Evolutionary conservation across 1,139 yeast genomes (phyloP), one percentile per base, ranked within the genome.

Genomic region (Suhomyces panamericanus): DNA sequence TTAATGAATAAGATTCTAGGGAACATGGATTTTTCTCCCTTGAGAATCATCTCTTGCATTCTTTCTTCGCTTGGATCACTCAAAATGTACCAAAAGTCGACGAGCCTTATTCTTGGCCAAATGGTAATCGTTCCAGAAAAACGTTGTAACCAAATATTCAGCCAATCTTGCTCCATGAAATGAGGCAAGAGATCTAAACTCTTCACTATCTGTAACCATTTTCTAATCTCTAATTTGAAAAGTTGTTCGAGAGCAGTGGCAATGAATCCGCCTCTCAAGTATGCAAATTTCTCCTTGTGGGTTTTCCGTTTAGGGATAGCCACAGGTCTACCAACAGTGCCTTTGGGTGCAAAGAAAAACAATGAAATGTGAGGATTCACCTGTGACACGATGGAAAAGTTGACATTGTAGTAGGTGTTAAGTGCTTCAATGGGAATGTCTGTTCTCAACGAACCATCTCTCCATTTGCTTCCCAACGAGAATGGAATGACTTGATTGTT

Each of bases 311-410:
- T 75, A 0, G 77, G 58, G 4, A 62, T 59, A 0, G 87, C 77
- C 13, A 87, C 88, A 0, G 95, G 95, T 44, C 86, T 70, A 0
- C 95, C 95, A 22, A 86, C 88, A 0, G 89, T 81, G 1, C 95
- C 95, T 54, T 85, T 78, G 14, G 93, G 90, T 3, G 91, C 87
- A 60, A 81, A 87, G 55, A 83, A 84, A 63, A 87, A 87, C 30
- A 87, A 69, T 46, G 86, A 78, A 37, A 87, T 85, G 60, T 87
- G 95, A 1, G 95, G 95, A 59, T 87, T 87, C 9, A 86, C 93
- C 63, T 87, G 95, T 6, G 90, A 83, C 26, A 87, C 95, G 42
- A 87, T 73, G 4, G 89, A 75, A 59, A 84, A 87, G 58, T 82
- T 85, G 33, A 84, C 91, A 56, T 87, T 85, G 63, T 83, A 87